These are phyloP conservation scores for Microdochium bolleyi DNA, from an alignment of 2,329 filamentous ascomycete species.

Conservation along the genomic window DNA sequence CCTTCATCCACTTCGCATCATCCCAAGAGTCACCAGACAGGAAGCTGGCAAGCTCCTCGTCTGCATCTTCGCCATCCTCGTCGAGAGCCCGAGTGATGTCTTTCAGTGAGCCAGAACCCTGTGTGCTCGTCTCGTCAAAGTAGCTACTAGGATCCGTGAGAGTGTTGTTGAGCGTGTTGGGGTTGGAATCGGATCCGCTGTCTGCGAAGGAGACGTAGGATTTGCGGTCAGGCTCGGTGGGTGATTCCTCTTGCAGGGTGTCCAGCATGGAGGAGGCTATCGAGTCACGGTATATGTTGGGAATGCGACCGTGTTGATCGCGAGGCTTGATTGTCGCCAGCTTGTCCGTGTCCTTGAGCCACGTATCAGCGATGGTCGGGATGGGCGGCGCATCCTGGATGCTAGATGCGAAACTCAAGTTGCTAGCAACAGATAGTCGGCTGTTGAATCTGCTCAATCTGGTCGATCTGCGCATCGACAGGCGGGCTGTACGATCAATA, in stretches of 20 bases:
- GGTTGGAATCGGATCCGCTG: constrained; percentile 61
- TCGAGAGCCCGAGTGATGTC: constrained; percentile 79
- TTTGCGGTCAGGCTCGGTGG: constrained; percentile 80
- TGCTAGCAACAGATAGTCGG: constrained; percentile 88
- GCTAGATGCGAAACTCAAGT: constrained; percentile 85
- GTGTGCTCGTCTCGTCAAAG: constrained; percentile 73
- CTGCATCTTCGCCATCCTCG: constrained; percentile 85
- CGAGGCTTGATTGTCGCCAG: constrained; percentile 38
- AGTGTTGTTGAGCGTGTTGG: constrained; percentile 54
- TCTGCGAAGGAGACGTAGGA: constrained; percentile 89
- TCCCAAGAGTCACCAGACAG: constrained; percentile 90
- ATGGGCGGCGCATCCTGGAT: constrained; percentile 90
- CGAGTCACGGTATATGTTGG: constrained; percentile 72
- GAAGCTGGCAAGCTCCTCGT: constrained; percentile 85
- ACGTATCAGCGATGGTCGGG: constrained; percentile 89
- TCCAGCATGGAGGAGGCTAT: constrained; percentile 83
- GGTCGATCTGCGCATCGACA: constrained; percentile 85
- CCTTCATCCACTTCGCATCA: constrained; percentile 99
- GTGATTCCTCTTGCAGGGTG: constrained; percentile 84
- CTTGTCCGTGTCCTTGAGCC: constrained; percentile 61
- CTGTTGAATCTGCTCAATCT: constrained; percentile 89
- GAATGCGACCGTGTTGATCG: constrained; percentile 34
- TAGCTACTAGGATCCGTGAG: constrained; percentile 78
- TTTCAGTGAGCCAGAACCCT: constrained; percentile 66
- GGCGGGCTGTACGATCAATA: constrained; percentile 89